phyloP scores from a whole-genome alignment of 305 asterid genomes.

The Fraxinus paxiana region DNA sequence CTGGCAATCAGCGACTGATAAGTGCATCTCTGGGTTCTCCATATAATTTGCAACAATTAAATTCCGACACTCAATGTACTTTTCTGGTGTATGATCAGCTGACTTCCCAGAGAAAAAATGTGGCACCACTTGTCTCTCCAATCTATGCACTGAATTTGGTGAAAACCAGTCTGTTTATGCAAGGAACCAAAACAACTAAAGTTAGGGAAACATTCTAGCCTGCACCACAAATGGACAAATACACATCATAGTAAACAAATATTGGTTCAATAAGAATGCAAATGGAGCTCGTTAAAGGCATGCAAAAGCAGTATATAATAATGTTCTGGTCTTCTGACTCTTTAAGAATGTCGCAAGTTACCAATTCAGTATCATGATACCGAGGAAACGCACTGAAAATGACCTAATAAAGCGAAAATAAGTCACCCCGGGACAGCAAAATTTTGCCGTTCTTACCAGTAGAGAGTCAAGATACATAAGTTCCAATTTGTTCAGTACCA shows the following conservation, averaged over 20 bases:
- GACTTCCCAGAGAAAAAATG: constrained; percentile 86
- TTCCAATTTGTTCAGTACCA: not conserved
- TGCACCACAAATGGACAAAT: not conserved
- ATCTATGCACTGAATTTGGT: constrained; percentile 81
- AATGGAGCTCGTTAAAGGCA: not conserved
- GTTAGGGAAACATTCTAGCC: constrained; percentile 4
- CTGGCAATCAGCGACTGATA: constrained; percentile 63
- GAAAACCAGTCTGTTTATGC: constrained; percentile 87
- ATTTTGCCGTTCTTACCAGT: not conserved
- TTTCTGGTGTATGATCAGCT: constrained; percentile 71
- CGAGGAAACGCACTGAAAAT: not conserved
- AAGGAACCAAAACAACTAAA: constrained; percentile 17
- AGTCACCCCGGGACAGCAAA: not conserved
- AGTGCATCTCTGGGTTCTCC: constrained; percentile 76
- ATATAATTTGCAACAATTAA: constrained; percentile 79
- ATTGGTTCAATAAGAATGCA: not conserved
- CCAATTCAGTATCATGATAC: not conserved
- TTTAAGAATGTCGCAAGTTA: not conserved
- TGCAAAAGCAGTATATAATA: not conserved
- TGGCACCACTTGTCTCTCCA: constrained; percentile 91
- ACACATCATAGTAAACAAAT: constrained; percentile 28
- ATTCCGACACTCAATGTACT: constrained; percentile 80
- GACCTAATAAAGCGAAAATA: not conserved
- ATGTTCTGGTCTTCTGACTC: not conserved
- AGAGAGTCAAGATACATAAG: not conserved